Conservation (phyloP, 768 basidiomycete species). For the Boletus eberwhitei region DNA sequence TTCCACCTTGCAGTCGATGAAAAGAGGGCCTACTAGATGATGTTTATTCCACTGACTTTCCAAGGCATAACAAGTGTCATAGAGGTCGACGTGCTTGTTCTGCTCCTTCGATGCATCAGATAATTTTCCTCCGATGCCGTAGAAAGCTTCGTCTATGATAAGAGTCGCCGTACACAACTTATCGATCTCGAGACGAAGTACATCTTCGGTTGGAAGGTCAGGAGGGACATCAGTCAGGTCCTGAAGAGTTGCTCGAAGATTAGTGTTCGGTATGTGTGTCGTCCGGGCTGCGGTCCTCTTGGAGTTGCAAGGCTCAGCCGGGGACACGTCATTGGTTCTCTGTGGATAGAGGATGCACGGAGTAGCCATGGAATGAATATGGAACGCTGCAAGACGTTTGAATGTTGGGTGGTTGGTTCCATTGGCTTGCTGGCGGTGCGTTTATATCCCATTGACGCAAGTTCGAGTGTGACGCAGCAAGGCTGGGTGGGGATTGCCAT, state of each 20-base stretch:
- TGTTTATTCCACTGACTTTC: constrained; percentile 17
- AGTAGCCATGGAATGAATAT: constrained; percentile 6
- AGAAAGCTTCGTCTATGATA: constrained; percentile 16
- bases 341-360: background rate
- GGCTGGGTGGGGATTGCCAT: background rate
- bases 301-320: background rate
- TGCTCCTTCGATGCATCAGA: constrained; percentile 9
- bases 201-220: constrained; percentile 11
- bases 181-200: constrained; percentile 16
- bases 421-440: background rate
- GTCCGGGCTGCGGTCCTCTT: background rate
- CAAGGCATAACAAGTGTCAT: constrained; percentile 9
- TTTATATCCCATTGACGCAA: constrained; percentile 11
- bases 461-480: background rate
- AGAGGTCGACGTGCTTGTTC: constrained; percentile 4
- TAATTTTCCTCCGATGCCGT: constrained; percentile 9
- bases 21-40: constrained; percentile 1
- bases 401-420: background rate
- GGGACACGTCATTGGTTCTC: background rate
- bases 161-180: constrained; percentile 13
- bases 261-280: background rate
- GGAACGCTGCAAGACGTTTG: background rate
- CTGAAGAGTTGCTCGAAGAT: background rate
- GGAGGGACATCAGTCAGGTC: background rate
- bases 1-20: background rate